Evolutionary conservation across 352 stramenopile genomes (phyloP).

Genomic region (Globisporangium megalacanthum): DNA sequence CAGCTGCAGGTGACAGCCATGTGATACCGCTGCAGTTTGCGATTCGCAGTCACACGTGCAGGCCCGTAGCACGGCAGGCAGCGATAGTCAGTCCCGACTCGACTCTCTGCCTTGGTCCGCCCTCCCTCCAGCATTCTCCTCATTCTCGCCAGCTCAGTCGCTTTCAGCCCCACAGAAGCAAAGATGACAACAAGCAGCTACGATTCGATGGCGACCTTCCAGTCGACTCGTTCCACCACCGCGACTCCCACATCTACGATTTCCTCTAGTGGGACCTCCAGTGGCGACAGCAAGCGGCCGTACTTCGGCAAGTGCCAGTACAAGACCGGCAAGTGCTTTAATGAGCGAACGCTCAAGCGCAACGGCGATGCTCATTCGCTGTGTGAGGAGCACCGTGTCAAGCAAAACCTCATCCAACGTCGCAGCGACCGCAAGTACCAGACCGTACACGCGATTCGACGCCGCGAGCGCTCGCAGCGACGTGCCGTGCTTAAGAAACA

Average conservation of each 20-base stretch:
- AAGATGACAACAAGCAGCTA: conserved; percentile 29
- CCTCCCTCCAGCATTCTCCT: conserved; percentile 1
- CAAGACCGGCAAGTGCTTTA: conserved; percentile 87
- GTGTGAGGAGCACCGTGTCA: conserved; percentile 80
- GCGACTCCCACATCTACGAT: neutral
- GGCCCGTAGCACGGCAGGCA: conserved; percentile 12
- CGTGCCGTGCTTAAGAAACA: conserved; percentile 79
- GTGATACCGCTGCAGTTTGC: conserved; percentile 48
- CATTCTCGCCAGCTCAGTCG: conserved; percentile 7
- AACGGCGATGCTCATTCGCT: conserved; percentile 78
- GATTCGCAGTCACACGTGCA: conserved; percentile 24
- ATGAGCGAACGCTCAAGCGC: conserved; percentile 80
- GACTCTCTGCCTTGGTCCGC: neutral
- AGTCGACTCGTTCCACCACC: too few species aligned
- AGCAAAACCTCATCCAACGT: conserved; percentile 84
- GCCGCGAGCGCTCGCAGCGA: conserved; percentile 70
- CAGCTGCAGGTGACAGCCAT: conserved; percentile 24
- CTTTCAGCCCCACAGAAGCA: conserved; percentile 15
- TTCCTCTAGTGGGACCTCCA: neutral
- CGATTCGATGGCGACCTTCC: conserved; percentile 2
- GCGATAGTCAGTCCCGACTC: neutral
- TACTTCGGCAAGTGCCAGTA: conserved; percentile 85
- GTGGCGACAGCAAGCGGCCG: conserved; percentile 12
- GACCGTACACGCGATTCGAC: conserved; percentile 75
- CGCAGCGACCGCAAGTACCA: conserved; percentile 83